Conservation (phyloP, 2,329 filamentous ascomycete species). For the Hypoxylon sp. region DNA sequence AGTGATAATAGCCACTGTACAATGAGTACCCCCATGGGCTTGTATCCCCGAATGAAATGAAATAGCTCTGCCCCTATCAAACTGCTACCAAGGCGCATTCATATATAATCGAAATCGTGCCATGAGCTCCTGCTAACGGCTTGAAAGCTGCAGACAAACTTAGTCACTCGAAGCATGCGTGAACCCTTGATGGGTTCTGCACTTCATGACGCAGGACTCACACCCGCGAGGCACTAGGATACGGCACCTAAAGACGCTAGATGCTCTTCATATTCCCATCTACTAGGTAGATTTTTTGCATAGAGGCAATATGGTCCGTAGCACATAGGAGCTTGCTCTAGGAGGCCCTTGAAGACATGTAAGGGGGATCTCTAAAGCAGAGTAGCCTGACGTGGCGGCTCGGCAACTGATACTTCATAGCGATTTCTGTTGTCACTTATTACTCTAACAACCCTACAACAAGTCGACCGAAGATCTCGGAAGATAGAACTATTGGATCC, state of each 20-base stretch:
- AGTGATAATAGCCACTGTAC: background rate
- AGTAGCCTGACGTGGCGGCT: background rate
- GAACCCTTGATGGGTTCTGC: constrained; percentile 13
- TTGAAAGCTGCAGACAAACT: constrained; percentile 22
- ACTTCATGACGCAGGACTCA: background rate
- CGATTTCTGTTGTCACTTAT: background rate
- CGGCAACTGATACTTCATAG: background rate
- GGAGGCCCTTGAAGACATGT: background rate
- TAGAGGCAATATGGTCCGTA: background rate
- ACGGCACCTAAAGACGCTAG: background rate
- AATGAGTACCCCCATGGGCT: background rate
- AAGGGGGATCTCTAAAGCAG: background rate
- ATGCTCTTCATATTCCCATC: background rate
- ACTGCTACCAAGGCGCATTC: background rate
- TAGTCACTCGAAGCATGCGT: constrained; percentile 13
- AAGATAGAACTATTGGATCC: background rate
- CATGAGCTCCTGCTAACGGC: background rate
- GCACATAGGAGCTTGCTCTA: background rate
- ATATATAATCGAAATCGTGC: constrained; percentile 1
- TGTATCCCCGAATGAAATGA: background rate
- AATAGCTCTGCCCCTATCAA: background rate
- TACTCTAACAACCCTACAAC: background rate
- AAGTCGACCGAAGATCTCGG: background rate
- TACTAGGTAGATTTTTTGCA: background rate
- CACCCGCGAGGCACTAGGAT: background rate